phyloP scores from a whole-genome alignment of 225 moss, liverwort and hornwort species.

The Pseudisothecium myosuroides region DNA sequence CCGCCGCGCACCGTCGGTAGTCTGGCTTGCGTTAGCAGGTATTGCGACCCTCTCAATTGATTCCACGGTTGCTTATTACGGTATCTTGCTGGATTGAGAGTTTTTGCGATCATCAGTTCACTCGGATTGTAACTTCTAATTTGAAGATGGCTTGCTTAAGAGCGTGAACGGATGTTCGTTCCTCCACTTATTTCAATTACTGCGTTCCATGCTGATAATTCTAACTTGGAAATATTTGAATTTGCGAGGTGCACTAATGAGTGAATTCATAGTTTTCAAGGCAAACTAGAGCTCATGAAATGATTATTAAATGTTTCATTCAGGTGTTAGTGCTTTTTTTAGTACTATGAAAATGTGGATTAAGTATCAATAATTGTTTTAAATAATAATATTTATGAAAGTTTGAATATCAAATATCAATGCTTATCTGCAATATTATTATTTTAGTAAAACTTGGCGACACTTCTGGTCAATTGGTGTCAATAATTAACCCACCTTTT shows the following conservation, averaged over 20 bases:
- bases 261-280: background rate
- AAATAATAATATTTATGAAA: background rate
- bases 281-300: background rate
- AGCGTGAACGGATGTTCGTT: background rate
- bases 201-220: background rate
- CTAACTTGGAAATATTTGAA: background rate
- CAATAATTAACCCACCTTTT: background rate
- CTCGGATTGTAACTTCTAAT: background rate
- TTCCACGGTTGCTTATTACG: background rate
- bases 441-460: background rate
- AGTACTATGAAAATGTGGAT: background rate
- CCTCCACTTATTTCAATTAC: background rate
- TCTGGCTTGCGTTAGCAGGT: constrained; percentile 95
- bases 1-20: constrained; percentile 58
- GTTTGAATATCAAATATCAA: background rate
- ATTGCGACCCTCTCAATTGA: background rate
- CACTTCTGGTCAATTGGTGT: background rate
- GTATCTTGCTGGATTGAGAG: background rate
- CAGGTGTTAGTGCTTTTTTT: background rate
- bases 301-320: background rate
- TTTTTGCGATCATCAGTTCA: background rate
- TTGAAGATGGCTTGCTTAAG: background rate
- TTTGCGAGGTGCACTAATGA: background rate
- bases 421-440: background rate
- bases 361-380: background rate